phyloP scores from a whole-genome alignment of 495 filamentous ascomycete genomes.

The Neurospora sublineolata region DNA sequence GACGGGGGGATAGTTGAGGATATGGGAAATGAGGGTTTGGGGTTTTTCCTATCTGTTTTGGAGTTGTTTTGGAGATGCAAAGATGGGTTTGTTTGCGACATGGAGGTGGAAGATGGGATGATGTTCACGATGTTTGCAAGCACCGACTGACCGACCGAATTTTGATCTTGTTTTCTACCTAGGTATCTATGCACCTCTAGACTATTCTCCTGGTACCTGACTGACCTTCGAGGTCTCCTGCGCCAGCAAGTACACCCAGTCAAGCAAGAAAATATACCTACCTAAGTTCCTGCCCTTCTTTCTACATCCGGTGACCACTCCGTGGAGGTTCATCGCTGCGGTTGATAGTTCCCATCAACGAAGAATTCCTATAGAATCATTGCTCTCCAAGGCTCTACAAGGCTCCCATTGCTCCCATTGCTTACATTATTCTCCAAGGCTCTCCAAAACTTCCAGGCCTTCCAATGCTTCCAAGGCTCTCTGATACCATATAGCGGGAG shows the following conservation, averaged over 20 bases:
- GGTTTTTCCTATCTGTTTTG: not conserved
- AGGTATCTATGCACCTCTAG: not conserved
- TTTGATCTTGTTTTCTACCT: not conserved
- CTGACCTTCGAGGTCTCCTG: not conserved
- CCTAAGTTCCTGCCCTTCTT: not conserved
- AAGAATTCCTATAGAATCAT: not conserved
- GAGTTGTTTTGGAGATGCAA: not conserved
- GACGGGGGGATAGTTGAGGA: accelerated
- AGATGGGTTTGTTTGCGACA: not conserved
- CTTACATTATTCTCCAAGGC: not conserved
- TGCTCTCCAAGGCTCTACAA: not conserved
- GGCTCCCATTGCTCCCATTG: not conserved
- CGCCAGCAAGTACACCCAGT: too few relatives aligned
- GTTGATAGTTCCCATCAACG: not conserved
- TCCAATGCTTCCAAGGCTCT: too few relatives aligned
- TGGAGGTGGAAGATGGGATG: not conserved
- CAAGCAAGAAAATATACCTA: too few relatives aligned
- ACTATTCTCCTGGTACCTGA: not conserved
- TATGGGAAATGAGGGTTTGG: not conserved
- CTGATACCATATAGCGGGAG: not conserved
- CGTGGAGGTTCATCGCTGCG: not conserved
- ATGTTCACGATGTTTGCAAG: not conserved
- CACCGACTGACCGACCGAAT: not conserved
- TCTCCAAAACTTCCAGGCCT: not conserved
- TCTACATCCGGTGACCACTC: not conserved